Base-by-base conservation (phyloP, 2,329 filamentous ascomycete species). In the Apiospora rasikravindrae region DNA sequence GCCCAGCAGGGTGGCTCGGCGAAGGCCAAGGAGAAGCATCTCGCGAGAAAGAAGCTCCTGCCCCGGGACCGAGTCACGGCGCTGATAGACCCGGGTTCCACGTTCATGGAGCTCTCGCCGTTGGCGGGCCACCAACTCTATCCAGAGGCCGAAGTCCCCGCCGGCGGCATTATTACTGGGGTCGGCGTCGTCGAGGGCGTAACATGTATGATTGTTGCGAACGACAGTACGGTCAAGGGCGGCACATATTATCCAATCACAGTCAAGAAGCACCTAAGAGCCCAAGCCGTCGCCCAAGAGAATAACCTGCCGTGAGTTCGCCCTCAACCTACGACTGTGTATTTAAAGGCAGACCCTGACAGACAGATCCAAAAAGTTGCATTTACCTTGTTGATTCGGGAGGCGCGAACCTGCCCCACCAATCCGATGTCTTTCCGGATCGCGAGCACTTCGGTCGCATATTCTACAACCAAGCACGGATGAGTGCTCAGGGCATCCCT, bases 161-260 rank as follows among this genome's bases (percentile, higher is more conserved):
- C 94, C 0, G 96, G 93, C 37, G 96, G 95, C 8, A 96, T 99
- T 76, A 94, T 99, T 73, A 97, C 96, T 0, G 96, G 96, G 0
- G 90, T 98, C 70, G 96, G 96, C 3, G 92, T 93, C 1, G 93
- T 99, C 37, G 93, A 96, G 80, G 96, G 96, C 19, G 94, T 98
- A 37, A 92, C 91, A 53, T 98, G 96, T 82, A 92, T 98, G 85
- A 93, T 98, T 77, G 93, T 98, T 69, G 95, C 95, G 72, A 98
- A 98, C 81, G 96, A 98, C 81, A 97, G 94, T 84, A 98, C 96
- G 24, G 96, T 98, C 79, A 99, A 98, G 84, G 96, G 96, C 70
- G 96, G 96, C 33, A 97, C 96, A 1, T 99, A 99, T 84, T 98
- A 96, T 80, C 96, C 96, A 1, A 94, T 98, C 77, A 99, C 96